Base-by-base conservation (phyloP, 2,329 filamentous ascomycete species). In the Metarhizium humberi region DNA sequence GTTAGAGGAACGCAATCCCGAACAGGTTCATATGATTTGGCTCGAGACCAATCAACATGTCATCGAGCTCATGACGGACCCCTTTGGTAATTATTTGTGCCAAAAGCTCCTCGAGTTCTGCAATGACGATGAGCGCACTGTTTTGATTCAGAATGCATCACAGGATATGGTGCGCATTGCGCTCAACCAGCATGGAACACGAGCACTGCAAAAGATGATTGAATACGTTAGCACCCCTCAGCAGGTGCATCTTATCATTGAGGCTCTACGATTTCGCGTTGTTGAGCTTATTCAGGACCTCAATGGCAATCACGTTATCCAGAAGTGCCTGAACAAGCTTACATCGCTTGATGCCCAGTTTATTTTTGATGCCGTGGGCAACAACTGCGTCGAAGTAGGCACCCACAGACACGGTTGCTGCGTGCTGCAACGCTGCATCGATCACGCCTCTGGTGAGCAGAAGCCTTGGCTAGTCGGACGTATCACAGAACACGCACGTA, bases 191-290 rank as follows among this genome's bases (percentile, higher is more conserved):
- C 94, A 99, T 69, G 94, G 94, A 62, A 99, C 94, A 57, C 86
- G 94, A 54, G 94, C 94, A 59, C 76, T 99, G 57, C 94, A 99
- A 76, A 99, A 97, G 80, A 99, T 99, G 94, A 99, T 99, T 62
- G 94, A 99, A 73, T 95, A 90, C 69, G 89, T 99, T 66, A 88
- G 86, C 53, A 95, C 90, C 30, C 80, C 85, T 3, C 85, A 88
- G 66, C 94, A 99, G 73, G 88, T 92, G 52, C 79, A 88, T 63
- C 87, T 90, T 61, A 94, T 99, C 69, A 95, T 95, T 61, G 79
- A 87, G 54, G 90, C 94, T 14, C 80, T 99, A 52, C 82, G 86
- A 60, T 80, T 85, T 68, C 85, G 89, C 57, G 94, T 99, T 51
- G 94, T 99, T 20, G 87, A 94, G 63, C 81, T 99, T 54, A 96